A percentile compares a stretch with the other conserved stretches of the same genome.
Evolutionary conservation across 2,329 filamentous ascomycete species (phyloP).

Genomic region (Westerdykella aurantiaca): DNA sequence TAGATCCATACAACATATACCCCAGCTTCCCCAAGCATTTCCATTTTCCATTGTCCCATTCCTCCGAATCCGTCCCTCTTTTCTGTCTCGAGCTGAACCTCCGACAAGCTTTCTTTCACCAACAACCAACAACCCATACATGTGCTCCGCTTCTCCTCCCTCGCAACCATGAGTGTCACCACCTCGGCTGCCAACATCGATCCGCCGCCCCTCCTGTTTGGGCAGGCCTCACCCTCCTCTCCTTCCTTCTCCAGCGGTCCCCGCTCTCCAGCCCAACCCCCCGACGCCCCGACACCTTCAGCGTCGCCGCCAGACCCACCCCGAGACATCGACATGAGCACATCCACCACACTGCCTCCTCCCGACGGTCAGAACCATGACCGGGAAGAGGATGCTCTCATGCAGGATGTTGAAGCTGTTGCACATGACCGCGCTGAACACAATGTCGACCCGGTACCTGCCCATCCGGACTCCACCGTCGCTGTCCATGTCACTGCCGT

Average conservation of each 20-base stretch:
- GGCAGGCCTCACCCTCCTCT: slow-evolving; percentile 29
- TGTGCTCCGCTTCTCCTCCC: too few relatives aligned
- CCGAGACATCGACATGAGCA: slow-evolving; percentile 32
- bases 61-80: too few relatives aligned
- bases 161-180: slow-evolving; percentile 36
- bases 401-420: slow-evolving; percentile 26
- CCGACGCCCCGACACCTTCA: slow-evolving; percentile 23
- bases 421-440: slow-evolving; percentile 11
- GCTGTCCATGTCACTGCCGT: slow-evolving; percentile 26
- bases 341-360: slow-evolving; percentile 26
- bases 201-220: slow-evolving; percentile 34
- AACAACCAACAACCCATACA: too few relatives aligned
- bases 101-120: too few relatives aligned
- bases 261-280: slow-evolving; percentile 24
- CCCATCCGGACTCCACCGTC: slow-evolving; percentile 11
- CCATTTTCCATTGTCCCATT: too few relatives aligned
- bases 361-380: slow-evolving; percentile 33
- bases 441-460: slow-evolving; percentile 6
- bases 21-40: too few relatives aligned
- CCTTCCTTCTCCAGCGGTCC: slow-evolving; percentile 20
- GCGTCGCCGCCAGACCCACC: slow-evolving; percentile 18
- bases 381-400: slow-evolving; percentile 31
- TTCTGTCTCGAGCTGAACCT: too few relatives aligned
- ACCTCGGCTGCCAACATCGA: slow-evolving; percentile 27
- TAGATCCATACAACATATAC: too few relatives aligned